These are phyloP conservation scores for Penicillium sumatraense DNA, from an alignment of 2,329 filamentous ascomycete species.

Conservation along the genomic window DNA sequence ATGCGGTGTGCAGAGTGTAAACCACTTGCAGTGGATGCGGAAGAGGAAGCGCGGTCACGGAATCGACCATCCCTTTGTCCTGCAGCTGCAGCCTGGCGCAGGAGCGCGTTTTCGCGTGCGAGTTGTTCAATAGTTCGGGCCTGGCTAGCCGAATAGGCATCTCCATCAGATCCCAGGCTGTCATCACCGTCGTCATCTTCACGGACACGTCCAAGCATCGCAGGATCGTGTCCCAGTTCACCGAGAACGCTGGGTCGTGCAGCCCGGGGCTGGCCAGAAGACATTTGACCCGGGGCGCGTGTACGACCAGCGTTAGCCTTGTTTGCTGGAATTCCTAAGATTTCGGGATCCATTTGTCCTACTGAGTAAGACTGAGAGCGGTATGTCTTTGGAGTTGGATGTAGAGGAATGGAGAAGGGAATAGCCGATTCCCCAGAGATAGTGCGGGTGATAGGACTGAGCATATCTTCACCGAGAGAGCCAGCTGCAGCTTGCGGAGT, in stretches of 20 bases:
- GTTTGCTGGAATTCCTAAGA: slow-evolving; percentile 37
- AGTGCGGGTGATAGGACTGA: slow-evolving; percentile 55
- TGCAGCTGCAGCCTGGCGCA: slow-evolving; percentile 50
- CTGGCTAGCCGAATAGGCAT: slow-evolving; percentile 45
- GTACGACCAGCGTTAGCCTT: slow-evolving; percentile 39
- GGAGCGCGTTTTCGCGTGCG: slow-evolving; percentile 51
- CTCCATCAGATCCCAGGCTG: slow-evolving; percentile 44
- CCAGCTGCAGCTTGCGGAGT: slow-evolving; percentile 54
- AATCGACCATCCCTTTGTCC: slow-evolving; percentile 43
- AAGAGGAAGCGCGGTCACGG: slow-evolving; percentile 48
- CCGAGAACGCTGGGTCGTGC: slow-evolving; percentile 62
- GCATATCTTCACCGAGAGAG: slow-evolving; percentile 57
- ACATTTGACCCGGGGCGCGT: slow-evolving; percentile 56
- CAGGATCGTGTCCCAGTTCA: slow-evolving; percentile 51
- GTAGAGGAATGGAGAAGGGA: slow-evolving; percentile 83
- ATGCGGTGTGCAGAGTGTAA: slow-evolving; percentile 45
- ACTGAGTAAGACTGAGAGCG: slow-evolving; percentile 97
- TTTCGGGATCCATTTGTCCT: slow-evolving; percentile 79
- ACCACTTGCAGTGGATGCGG: slow-evolving; percentile 39
- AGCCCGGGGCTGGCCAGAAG: slow-evolving; percentile 77
- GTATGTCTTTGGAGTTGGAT: slow-evolving; percentile 89
- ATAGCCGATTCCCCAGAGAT: slow-evolving; percentile 63
- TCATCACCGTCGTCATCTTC: slow-evolving; percentile 55
- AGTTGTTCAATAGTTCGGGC: slow-evolving; percentile 53
- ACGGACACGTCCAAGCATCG: slow-evolving; percentile 51